A percentile compares a stretch with the other conserved stretches of the same genome.
Conservation (phyloP, 2,329 filamentous ascomycete species). For the Colletotrichum aenigma region DNA sequence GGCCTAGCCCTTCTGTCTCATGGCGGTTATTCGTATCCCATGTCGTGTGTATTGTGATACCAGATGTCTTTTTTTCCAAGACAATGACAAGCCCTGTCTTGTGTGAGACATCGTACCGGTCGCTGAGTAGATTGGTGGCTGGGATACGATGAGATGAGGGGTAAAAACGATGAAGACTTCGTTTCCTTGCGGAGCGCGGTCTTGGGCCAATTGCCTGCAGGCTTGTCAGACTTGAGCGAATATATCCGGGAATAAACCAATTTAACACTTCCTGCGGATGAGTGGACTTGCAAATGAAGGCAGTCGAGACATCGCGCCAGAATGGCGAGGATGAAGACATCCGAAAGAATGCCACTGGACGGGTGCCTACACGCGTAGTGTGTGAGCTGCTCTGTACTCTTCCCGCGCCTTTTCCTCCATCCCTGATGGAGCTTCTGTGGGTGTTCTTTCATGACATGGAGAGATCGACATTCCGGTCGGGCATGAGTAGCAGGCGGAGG, state of each 20-base stretch:
- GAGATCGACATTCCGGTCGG: neutral
- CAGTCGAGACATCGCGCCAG: neutral
- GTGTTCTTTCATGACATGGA: neutral
- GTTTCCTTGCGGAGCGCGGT: neutral
- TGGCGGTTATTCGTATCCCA: neutral
- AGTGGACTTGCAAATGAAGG: neutral
- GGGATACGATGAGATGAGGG: constrained; percentile 1
- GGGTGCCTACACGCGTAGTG: neutral
- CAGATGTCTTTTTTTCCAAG: neutral
- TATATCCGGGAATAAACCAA: neutral
- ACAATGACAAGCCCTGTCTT: neutral
- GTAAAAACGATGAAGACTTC: neutral
- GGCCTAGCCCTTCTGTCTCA: neutral
- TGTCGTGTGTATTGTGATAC: neutral
- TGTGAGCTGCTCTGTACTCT: neutral
- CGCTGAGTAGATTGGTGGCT: neutral
- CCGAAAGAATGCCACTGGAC: neutral
- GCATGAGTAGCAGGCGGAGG: neutral
- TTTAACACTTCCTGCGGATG: neutral
- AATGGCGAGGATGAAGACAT: neutral
- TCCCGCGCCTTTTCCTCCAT: neutral
- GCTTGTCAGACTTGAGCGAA: neutral
- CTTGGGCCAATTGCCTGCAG: neutral
- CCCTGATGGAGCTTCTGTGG: neutral
- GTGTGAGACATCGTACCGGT: neutral